Base-by-base conservation (phyloP, 2,329 filamentous ascomycete genomes). In the Xylaria sp. region DNA sequence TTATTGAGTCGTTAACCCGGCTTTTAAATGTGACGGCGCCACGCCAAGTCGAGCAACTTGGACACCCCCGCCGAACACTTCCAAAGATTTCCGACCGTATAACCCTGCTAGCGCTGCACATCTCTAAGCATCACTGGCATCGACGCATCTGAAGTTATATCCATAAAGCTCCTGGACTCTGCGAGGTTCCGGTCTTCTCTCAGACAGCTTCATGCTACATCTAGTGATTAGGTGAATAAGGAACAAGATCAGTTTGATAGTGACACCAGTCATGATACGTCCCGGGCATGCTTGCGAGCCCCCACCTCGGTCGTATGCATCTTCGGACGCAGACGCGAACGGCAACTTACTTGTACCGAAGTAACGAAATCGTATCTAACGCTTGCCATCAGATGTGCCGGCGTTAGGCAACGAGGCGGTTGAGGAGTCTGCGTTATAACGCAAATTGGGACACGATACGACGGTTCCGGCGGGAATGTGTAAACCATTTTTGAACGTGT, bases 221-320 rank as follows among this genome's bases (percentile, higher is more conserved):
- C 64, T 69, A 3, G 69, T 71, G 15, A 75, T 41, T 20, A 76
- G 65, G n/a, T 63, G 66, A 46, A 76, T 66, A 34, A 75, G 64
- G 66, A 46, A 76, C 66, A 34, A 75, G 64, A 73, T 74, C 52
- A 75, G 57, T 67, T 75, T 75, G 64, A 76, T 70, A 4, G 66
- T 71, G 20, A 69, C 58, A 8, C 72, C 58, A 12, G 71, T 71
- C 67, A 73, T 64, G 66, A 73, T 72, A 46, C 73, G 68, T 46
- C 74, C 71, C 15, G 71, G 73, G 15, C 74, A 76, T 12, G 70
- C 72, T 37, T 74, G 73, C 6, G 65, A 70, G 0, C 74, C 73
- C 1, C 58, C 62, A n/a, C 73, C 73, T 72, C 71, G 74, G 13
- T 69, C 66, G 18, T 74, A 64, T 54, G 66, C 66, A 57, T 76